Base-by-base conservation (phyloP, 2,329 filamentous ascomycete species). In the Coniosporium tulheliwenetii region DNA sequence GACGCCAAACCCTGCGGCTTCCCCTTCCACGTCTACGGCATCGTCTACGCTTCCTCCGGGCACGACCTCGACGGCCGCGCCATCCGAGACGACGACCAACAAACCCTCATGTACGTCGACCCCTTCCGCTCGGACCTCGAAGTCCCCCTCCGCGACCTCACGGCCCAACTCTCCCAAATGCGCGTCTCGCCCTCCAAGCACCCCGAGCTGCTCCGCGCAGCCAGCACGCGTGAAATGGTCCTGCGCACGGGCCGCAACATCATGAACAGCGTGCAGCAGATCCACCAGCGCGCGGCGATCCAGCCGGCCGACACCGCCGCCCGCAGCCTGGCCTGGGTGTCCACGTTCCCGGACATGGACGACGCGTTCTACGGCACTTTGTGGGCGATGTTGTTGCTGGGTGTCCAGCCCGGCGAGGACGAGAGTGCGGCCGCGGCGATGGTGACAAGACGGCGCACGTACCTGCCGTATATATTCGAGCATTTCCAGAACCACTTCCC, bases 21-120 rank as follows among this genome's bases (percentile, higher is more conserved):
- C 52, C 85, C 89, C 3, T 82, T 77, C 47, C 86, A 95, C 54
- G 84, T 94, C 10, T 81, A 93, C 54, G 82, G 77, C 13, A 77
- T 93, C 40, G 75, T 96, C 10, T 68, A 73, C 39, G 72, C 81
- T 5, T 69, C 71, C 0, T 55, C 63, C 1, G 75, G 75, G 2
- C 58, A 72, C 49, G 75, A 77, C 30, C 57, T 68, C 1, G 59
- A 68, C 38, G 62, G 65, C 48, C 52, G 44, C 40, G 43, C 35
- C 16, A 53, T 49, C 37, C 19, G 19, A 39, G 50, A 45, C 50
- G 49, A 36, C 43, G 45, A 45, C 16, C 36, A 49, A 7, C 52
- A 57, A 7, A 66, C 71, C 43, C 65, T 68, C 37, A 89, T 94
- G 74, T 93, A 85, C 54, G 68, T 95, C 47, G 85, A 94, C 52